Conservation (phyloP, 139 green algal genomes). For the Chlamydomonas eustigma region DNA sequence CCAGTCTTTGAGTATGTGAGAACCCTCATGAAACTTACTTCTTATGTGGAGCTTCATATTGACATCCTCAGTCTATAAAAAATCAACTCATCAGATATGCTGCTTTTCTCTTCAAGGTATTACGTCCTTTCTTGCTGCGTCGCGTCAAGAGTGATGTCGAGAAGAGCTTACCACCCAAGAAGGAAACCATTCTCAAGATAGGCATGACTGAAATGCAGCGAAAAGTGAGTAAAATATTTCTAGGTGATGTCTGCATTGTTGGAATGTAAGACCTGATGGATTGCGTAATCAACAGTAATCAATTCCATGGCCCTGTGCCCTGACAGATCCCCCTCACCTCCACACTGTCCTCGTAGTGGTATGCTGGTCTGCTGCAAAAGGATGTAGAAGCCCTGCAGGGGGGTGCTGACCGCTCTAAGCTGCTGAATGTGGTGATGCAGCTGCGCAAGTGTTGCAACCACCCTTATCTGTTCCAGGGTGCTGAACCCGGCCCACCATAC, state of each 20-base stretch:
- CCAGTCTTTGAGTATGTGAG: neutral
- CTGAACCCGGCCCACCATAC: conserved; percentile 1
- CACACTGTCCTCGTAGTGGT: conserved; percentile 27
- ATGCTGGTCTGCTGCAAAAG: conserved; percentile 92
- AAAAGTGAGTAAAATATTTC: too few species aligned
- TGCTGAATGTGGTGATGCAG: conserved; percentile 97
- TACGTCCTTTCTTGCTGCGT: conserved; percentile 96
- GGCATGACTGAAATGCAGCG: conserved; percentile 95
- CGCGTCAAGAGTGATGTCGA: conserved; percentile 97
- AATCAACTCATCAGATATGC: neutral
- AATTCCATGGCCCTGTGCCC: too few species aligned
- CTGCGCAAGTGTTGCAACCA: conserved; percentile 80
- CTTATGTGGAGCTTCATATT: too few species aligned
- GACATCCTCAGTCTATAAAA: too few species aligned
- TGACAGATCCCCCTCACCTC: neutral
- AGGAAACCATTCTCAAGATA: conserved; percentile 98
- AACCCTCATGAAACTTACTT: too few species aligned
- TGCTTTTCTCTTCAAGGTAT: conserved; percentile 66
- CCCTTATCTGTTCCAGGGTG: conserved; percentile 52
- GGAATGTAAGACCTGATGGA: too few species aligned
- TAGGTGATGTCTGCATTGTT: too few species aligned
- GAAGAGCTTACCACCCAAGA: conserved; percentile 93
- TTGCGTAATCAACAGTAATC: too few species aligned
- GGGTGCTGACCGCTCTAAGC: conserved; percentile 78
- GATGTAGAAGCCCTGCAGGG: conserved; percentile 79